Evolutionary conservation across 2,329 filamentous ascomycete species (phyloP).

Genomic region (Botrytis hyacinthi): DNA sequence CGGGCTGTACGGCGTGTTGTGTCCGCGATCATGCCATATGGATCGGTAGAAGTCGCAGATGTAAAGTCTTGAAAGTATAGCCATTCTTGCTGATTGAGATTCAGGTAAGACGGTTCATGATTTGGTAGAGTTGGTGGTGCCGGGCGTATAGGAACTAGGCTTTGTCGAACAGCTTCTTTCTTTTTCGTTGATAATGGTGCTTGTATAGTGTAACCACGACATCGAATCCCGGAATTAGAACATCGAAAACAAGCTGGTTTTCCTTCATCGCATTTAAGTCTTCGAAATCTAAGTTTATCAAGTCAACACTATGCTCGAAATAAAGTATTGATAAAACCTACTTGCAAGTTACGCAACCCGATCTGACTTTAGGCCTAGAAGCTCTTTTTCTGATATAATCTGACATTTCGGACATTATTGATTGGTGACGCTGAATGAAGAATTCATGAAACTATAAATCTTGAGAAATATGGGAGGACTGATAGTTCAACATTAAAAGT

Average conservation of each 20-base stretch:
- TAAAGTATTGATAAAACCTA: conserved; percentile 33
- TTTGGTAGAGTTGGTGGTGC: conserved; percentile 24
- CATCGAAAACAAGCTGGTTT: conserved; percentile 33
- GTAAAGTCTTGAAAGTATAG: conserved; percentile 33
- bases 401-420: conserved; percentile 11
- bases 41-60: conserved; percentile 25
- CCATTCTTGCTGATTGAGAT: conserved; percentile 27
- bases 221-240: conserved; percentile 33
- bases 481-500: neutral
- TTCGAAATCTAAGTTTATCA: conserved; percentile 29
- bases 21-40: conserved; percentile 18
- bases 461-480: neutral
- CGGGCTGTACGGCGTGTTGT: conserved; percentile 5
- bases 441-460: neutral
- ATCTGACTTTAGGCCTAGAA: conserved; percentile 19
- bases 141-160: conserved; percentile 23
- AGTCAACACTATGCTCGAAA: neutral
- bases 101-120: conserved; percentile 18
- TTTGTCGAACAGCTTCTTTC: conserved; percentile 13
- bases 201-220: conserved; percentile 34
- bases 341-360: conserved; percentile 20
- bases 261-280: conserved; percentile 37
- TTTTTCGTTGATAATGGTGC: conserved; percentile 9
- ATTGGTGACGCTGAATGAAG: neutral
- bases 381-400: conserved; percentile 19